Base-by-base conservation (phyloP, 352 stramenopile genomes). In the Phytophthora fragariae region DNA sequence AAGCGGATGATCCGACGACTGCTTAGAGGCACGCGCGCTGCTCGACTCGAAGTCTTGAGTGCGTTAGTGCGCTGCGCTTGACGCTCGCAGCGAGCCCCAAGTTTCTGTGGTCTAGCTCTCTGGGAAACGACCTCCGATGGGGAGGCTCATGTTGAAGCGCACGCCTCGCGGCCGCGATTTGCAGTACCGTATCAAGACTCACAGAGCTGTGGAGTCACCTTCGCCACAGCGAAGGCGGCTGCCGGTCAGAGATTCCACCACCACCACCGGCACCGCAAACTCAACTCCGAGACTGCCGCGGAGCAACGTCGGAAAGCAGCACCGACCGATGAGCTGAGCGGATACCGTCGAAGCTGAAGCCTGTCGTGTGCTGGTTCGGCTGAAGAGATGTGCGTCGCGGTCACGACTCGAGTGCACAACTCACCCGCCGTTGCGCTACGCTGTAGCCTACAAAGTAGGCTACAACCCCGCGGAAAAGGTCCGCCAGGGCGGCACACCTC, bases 261-360 rank as follows among this genome's bases (percentile, higher is more conserved):
- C 35, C 35, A 41, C 24, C 24, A 27, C 24, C 24, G 24, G 24
- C 24, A 27, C 35, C 35, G 14, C 41, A 49, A 19, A 11, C 11
- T 49, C 41, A 49, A 19, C 12, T 19, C 10, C 41, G 41, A 49
- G 39, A 14, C 15, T 53, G 17, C 46, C 17, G 17, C 46, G 29
- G 47, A 54, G n/a, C n/a, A 54, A 54, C n/a, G 47, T 54, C 47
- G 47, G 47, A 14, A 29, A 27, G 47, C 17, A 54, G 14, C 11
- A 50, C 44, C 1, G 62, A n/a, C 21, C 60, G 14, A 31, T 55
- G 21, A 29, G 17, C 35, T 29, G 29, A 49, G 27, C 44, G 52
- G 59, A 68, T 68, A 57, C 57, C 47, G 33, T 63, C 61, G 33
- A 68, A 67, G 68, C n/a, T 65, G 69, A 72, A 75, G 62, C 68